These are phyloP conservation scores for Herpetomonas tarakana DNA, from an alignment of 208 protist species.

Conservation along the genomic window DNA sequence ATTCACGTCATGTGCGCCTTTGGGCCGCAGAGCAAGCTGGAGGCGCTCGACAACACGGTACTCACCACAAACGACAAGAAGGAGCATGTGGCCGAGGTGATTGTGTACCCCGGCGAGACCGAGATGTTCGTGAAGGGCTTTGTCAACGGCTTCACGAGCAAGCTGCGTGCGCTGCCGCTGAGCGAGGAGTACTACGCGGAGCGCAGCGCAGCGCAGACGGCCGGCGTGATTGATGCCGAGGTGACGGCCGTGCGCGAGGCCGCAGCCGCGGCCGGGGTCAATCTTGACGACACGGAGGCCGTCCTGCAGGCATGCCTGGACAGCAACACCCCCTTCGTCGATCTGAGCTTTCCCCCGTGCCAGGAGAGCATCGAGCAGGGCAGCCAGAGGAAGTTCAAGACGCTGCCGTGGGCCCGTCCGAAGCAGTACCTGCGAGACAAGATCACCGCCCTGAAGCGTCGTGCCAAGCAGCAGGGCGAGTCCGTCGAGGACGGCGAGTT, in stretches of 20 bases:
- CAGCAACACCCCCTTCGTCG: conserved; percentile 63
- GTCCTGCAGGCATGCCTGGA: conserved; percentile 51
- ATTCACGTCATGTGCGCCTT: conserved; percentile 72
- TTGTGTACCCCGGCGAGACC: conserved; percentile 76
- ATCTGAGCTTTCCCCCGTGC: conserved; percentile 69
- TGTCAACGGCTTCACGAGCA: conserved; percentile 81
- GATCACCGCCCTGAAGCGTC: not conserved
- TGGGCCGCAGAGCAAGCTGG: conserved; percentile 75
- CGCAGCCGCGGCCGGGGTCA: conserved; percentile 19
- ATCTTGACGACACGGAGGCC: conserved; percentile 33
- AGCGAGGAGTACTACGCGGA: conserved; percentile 59
- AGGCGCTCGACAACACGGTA: conserved; percentile 62
- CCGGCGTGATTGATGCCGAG: conserved; percentile 39
- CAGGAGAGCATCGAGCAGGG: conserved; percentile 48
- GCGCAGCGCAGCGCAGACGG: conserved; percentile 31
- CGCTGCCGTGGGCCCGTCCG: conserved; percentile 71
- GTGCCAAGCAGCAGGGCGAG: not conserved
- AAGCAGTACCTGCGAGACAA: conserved; percentile 40
- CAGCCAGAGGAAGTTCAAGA: conserved; percentile 34
- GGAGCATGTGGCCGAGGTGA: conserved; percentile 51
- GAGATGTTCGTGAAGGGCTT: conserved; percentile 79
- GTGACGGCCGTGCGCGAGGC: conserved; percentile 42
- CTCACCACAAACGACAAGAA: conserved; percentile 36
- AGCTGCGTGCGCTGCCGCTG: conserved; percentile 63
- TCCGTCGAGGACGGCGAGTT: conserved; percentile 21